Evolutionary conservation across 768 basidiomycete species (phyloP).

Genomic region (Pleurotus salmoneostramineus): DNA sequence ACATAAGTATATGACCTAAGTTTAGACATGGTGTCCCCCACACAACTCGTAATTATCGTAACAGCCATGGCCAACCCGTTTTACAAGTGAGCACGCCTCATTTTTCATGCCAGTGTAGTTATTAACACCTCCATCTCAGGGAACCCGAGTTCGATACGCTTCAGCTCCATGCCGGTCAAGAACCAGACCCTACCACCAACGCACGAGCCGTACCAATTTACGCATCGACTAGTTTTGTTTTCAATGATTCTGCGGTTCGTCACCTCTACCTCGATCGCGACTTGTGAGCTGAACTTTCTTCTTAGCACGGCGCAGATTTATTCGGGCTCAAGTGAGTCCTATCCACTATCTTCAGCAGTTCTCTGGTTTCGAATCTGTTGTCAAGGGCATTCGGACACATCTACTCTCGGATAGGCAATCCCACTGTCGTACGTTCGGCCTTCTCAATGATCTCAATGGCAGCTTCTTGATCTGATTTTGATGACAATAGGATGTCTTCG

Average conservation of each 20-base stretch:
- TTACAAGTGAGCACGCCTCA: slow-evolving; percentile 25
- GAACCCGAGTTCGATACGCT: slow-evolving; percentile 77
- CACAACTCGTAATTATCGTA: not conserved
- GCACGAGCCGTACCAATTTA: slow-evolving; percentile 81
- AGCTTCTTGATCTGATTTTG: not conserved
- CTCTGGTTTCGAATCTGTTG: not conserved
- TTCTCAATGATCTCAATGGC: slow-evolving; percentile 3
- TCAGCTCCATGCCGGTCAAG: slow-evolving; percentile 75
- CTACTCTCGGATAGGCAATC: slow-evolving; percentile 68
- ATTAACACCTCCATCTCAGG: slow-evolving; percentile 19
- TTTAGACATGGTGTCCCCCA: too few relatives aligned
- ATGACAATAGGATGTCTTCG: slow-evolving; percentile 61
- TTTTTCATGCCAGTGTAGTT: too few relatives aligned
- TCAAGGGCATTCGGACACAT: slow-evolving; percentile 53
- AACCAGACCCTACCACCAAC: slow-evolving; percentile 57
- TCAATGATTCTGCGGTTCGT: slow-evolving; percentile 64
- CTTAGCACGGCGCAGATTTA: slow-evolving; percentile 67
- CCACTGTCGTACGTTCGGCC: slow-evolving; percentile 47
- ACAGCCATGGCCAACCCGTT: slow-evolving; percentile 29
- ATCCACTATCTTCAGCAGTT: not conserved
- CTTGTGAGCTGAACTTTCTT: not conserved
- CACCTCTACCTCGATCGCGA: not conserved
- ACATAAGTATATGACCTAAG: too few relatives aligned
- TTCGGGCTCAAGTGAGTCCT: slow-evolving; percentile 51
- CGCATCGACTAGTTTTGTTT: slow-evolving; percentile 66